A percentile compares a stretch with the other conserved stretches of the same genome.
phyloP scores from a whole-genome alignment of 129 eudicot genomes.

The Ambrosia artemisiifolia region DNA sequence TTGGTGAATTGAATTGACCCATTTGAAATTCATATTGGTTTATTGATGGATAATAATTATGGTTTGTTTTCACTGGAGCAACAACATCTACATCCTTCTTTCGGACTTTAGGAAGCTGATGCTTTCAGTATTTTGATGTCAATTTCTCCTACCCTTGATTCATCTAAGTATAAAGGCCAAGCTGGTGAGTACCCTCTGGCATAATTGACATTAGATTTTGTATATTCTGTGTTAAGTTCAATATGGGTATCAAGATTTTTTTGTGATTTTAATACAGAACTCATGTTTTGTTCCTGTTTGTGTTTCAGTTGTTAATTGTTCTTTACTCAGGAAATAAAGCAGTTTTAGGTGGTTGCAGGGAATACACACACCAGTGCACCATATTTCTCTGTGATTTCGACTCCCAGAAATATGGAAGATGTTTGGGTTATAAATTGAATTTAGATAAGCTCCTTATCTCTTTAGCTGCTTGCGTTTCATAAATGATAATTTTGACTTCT shows the following conservation, averaged over 20 bases:
- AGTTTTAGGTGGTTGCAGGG: conserved; percentile 97
- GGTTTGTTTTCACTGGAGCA: no score
- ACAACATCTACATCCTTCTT: conserved; percentile 17
- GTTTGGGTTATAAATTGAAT: no score
- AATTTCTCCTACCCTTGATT: conserved; percentile 69
- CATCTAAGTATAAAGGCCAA: conserved; percentile 84
- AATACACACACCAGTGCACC: conserved; percentile 99
- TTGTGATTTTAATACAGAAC: not conserved
- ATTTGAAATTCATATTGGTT: no score
- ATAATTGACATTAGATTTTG: not conserved
- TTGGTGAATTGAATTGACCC: no score
- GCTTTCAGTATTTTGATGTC: conserved; percentile 57
- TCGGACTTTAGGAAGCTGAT: conserved; percentile 61
- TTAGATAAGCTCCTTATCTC: no score
- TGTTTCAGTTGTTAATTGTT: conserved; percentile 1
- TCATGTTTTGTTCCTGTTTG: not conserved
- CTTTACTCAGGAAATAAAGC: conserved; percentile 77
- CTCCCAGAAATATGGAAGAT: no score
- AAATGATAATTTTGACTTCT: no score
- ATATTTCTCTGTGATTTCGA: conserved; percentile 91
- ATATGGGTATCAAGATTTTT: not conserved
- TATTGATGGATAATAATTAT: no score
- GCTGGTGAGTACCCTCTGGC: conserved; percentile 55
- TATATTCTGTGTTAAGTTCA: not conserved
- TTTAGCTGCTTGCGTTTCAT: no score